Evolutionary conservation across 1,139 yeast genomes (phyloP), one percentile per base, ranked within the genome.

Genomic region (Chernovozyma sophiae-reginae): DNA sequence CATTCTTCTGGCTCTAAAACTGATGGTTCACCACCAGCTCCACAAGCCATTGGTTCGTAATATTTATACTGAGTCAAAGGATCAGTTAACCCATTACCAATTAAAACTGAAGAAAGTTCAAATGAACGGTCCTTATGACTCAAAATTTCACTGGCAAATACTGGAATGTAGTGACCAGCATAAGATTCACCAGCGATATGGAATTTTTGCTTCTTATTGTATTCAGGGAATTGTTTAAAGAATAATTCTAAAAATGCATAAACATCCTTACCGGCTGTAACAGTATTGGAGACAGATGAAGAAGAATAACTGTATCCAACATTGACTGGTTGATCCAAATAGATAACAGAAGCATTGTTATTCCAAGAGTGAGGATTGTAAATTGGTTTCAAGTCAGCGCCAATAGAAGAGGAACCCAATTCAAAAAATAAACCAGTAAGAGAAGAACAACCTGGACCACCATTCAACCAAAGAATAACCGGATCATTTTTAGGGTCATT

Each of bases 111-210:
- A 19, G 90, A 74, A 57, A 92, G 74, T 60, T 89, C 79, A 69
- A 92, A 90, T 43, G 79, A 72, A 60, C 95, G 82, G 52, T 85
- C 87, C 24, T 60, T 59, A 57, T 87, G 95, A 18, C 79, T 72
- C 53, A 89, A 65, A 49, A 92, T 90, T 63, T 90, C 96, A 35
- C 82, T 65, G 17, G 97, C 96, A 59, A 92, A 86, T 8, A 80
- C 90, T 24, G 97, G 98, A 49, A 92, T 89, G 63, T 92, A 92
- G 62, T 92, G 97, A 45, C 98, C 98, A 39, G 96, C 98, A 58
- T 92, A 92, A n/a, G 96, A 86, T 66, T 92, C 97, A 51, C 97
- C 98, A 33, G 97, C 95, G 63, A 92, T 89, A 64, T 90, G 97
- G 82, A 92, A 89, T 28, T 49, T 48, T 37, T 77, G 79, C 43